Conservation (phyloP, 2,329 filamentous ascomycete genomes). For the Blastomyces gilchristii region DNA sequence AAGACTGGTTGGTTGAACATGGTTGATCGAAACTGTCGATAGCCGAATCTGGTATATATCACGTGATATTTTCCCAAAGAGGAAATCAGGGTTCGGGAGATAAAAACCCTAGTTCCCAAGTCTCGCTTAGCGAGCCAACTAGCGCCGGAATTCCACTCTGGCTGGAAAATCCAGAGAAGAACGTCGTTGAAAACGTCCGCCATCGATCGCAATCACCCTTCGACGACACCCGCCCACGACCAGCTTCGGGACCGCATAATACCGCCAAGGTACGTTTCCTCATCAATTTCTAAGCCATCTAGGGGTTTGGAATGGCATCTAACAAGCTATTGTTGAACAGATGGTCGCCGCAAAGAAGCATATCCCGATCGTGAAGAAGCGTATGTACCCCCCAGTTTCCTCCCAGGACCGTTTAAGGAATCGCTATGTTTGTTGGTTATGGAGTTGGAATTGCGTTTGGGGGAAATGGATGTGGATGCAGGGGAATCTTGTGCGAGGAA, state of each 20-base stretch:
- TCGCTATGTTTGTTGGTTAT: background rate
- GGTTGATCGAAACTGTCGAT: too few relatives aligned
- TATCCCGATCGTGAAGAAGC: constrained; percentile 99
- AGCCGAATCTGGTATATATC: background rate
- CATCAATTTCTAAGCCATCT: constrained; percentile 8
- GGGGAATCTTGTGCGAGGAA: background rate
- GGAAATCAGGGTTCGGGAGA: background rate
- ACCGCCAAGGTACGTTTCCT: constrained; percentile 36
- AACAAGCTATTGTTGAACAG: constrained; percentile 37
- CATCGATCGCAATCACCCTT: constrained; percentile 24
- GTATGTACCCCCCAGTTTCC: constrained; percentile 51
- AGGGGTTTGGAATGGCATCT: background rate
- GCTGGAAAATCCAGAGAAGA: constrained; percentile 2
- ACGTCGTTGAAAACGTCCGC: constrained; percentile 8
- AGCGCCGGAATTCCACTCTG: constrained; percentile 11
- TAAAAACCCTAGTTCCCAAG: background rate
- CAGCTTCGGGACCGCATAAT: constrained; percentile 31
- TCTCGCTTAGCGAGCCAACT: constrained; percentile 11
- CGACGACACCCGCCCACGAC: constrained; percentile 35
- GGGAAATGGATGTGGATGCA: background rate
- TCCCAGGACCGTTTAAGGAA: background rate
- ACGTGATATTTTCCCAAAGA: background rate
- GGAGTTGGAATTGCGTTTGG: background rate
- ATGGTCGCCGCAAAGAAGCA: constrained; percentile 99
- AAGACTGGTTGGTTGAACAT: background rate